These are phyloP conservation scores for Puccinia horiana DNA, from an alignment of 1,284 basidiomycete species.

Conservation along the genomic window DNA sequence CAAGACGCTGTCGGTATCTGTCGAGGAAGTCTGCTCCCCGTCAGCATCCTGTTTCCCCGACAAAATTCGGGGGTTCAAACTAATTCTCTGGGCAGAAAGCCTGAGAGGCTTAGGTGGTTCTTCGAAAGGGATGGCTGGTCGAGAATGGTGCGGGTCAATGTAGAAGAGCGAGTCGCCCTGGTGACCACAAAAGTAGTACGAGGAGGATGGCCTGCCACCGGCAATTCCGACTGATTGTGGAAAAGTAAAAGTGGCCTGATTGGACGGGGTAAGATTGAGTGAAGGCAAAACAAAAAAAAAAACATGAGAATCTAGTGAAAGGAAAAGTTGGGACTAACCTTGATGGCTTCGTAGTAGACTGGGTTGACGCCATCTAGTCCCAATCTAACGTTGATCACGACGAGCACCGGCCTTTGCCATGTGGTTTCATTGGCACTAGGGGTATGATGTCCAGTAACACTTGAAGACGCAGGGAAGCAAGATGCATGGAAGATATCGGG, in stretches of 20 bases:
- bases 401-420: slow-evolving; percentile 84
- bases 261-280: not conserved
- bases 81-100: slow-evolving; percentile 2
- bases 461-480: not conserved
- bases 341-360: slow-evolving; percentile 89
- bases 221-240: slow-evolving; percentile 95
- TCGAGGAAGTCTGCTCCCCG: slow-evolving; percentile 43
- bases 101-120: slow-evolving; percentile 15
- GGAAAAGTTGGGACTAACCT: slow-evolving; percentile 64
- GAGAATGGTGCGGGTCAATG: slow-evolving; percentile 89
- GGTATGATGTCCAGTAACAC: not conserved
- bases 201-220: slow-evolving; percentile 89
- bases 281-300: slow-evolving; percentile 3
- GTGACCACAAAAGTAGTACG: slow-evolving; percentile 93
- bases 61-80: slow-evolving; percentile 5
- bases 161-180: slow-evolving; percentile 90
- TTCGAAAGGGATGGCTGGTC: slow-evolving; percentile 72
- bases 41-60: slow-evolving; percentile 10
- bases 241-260: slow-evolving; percentile 79
- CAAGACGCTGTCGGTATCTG: slow-evolving; percentile 34
- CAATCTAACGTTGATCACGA: slow-evolving; percentile 81
- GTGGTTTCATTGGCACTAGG: not conserved
- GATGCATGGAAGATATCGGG: slow-evolving; percentile 38
- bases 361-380: slow-evolving; percentile 92
- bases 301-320: not conserved